Percentiles rank a stretch among this genome's conserved stretches.
Evolutionary conservation across 768 basidiomycete genomes (phyloP).

Genomic region (Mycena capillaripes): DNA sequence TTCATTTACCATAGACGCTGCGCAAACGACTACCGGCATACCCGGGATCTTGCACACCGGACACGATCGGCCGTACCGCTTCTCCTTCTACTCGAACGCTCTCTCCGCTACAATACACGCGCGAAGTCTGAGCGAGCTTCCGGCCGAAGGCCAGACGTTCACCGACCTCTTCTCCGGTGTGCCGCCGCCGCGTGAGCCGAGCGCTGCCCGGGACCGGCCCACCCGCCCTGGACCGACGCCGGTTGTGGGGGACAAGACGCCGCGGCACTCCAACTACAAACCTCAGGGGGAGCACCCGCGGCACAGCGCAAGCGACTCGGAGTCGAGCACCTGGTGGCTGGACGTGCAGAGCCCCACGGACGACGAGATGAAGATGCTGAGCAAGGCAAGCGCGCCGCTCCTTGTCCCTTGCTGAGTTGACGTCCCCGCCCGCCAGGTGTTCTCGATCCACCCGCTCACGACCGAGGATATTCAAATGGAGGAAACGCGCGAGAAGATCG

Average conservation of each 20-base stretch:
- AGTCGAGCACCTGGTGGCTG: slow-evolving; percentile 96
- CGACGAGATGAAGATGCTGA: slow-evolving; percentile 97
- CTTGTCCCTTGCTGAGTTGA: slow-evolving; percentile 24
- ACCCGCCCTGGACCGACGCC: slow-evolving; percentile 34
- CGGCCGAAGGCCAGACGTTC: slow-evolving; percentile 93
- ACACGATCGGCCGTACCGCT: slow-evolving; percentile 94
- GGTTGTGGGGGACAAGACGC: slow-evolving; percentile 18
- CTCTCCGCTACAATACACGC: slow-evolving; percentile 96
- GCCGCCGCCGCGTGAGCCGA: slow-evolving; percentile 36
- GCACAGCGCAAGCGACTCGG: slow-evolving; percentile 57
- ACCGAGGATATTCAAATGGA: slow-evolving; percentile 99
- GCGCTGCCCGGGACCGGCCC: slow-evolving; percentile 32
- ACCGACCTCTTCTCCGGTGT: slow-evolving; percentile 87
- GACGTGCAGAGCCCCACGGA: slow-evolving; percentile 95
- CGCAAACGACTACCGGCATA: slow-evolving; percentile 35
- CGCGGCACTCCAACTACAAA: slow-evolving; percentile 23
- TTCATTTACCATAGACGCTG: slow-evolving; percentile 48
- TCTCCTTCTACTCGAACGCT: slow-evolving; percentile 98
- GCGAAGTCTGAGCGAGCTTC: slow-evolving; percentile 91
- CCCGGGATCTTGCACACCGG: slow-evolving; percentile 59
- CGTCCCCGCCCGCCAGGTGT: slow-evolving; percentile 73
- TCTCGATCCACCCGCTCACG: slow-evolving; percentile 96
- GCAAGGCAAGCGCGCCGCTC: slow-evolving; percentile 72
- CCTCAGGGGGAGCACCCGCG: slow-evolving; percentile 24
- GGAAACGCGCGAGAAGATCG: slow-evolving; percentile 99